Evolutionary conservation across 805 yeast genomes (phyloP).

Genomic region (Isabelozyma heimii): DNA sequence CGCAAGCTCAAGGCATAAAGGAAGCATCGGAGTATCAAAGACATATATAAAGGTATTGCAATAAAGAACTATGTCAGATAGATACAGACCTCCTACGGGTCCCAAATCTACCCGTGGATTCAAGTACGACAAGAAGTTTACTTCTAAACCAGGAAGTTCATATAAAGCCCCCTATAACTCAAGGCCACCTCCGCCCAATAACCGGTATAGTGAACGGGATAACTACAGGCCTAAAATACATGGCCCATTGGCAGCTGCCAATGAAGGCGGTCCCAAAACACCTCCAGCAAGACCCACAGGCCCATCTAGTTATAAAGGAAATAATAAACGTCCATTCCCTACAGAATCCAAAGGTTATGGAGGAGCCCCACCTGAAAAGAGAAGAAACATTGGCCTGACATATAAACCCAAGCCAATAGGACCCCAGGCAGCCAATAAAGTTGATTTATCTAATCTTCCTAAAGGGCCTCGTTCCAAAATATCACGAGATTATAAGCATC

Average conservation of each 20-base stretch:
- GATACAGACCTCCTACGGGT: conserved; percentile 29
- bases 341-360: conserved; percentile 1
- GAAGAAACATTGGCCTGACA: conserved; percentile 4
- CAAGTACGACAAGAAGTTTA: conserved; percentile 4
- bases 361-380: conserved; percentile 2
- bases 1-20: too few relatives aligned
- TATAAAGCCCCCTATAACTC: background rate
- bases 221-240: conserved; percentile 16
- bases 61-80: conserved; percentile 25
- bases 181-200: conserved; percentile 14
- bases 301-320: conserved; percentile 4
- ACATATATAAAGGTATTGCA: background rate
- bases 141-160: background rate
- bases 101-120: conserved; percentile 20
- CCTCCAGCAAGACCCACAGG: conserved; percentile 19
- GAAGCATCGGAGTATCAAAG: too few relatives aligned
- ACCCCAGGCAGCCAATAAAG: conserved; percentile 1
- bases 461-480: conserved; percentile 7
- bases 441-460: conserved; percentile 7
- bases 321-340: conserved; percentile 5
- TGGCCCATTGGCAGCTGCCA: background rate
- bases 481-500: background rate
- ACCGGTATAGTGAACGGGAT: conserved; percentile 19
- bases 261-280: background rate
- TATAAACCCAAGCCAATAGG: conserved; percentile 2